Percentiles rank a stretch among this genome's conserved stretches.
phyloP scores from a whole-genome alignment of 2,329 filamentous ascomycete species.

The Fusarium vanettenii region DNA sequence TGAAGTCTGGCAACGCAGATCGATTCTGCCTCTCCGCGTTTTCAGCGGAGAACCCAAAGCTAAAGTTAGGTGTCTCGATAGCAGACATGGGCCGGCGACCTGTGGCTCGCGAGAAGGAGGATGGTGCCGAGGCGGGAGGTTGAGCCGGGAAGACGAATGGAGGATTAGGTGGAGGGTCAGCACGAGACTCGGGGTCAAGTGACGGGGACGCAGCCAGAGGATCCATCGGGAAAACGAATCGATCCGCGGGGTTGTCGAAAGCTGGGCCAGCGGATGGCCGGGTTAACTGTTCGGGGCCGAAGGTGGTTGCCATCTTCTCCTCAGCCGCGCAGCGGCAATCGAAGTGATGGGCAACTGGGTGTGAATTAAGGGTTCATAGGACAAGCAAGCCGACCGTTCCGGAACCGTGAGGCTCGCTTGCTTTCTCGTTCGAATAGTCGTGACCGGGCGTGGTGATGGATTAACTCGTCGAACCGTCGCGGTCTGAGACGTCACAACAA shows the following conservation, averaged over 20 bases:
- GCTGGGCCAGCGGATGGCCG: conserved; percentile 43
- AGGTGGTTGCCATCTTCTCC: conserved; percentile 57
- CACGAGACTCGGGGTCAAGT: conserved; percentile 21
- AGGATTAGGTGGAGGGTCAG: conserved; percentile 67
- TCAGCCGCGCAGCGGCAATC: conserved; percentile 63
- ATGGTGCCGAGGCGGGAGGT: conserved; percentile 59
- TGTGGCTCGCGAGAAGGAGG: conserved; percentile 60
- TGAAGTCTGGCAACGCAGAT: conserved; percentile 63
- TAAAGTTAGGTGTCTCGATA: conserved; percentile 57
- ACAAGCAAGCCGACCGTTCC: conserved; percentile 21
- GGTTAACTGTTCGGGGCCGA: conserved; percentile 51
- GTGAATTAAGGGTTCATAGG: conserved; percentile 54
- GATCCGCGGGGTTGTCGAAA: conserved; percentile 42
- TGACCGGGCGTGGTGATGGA: conserved; percentile 3
- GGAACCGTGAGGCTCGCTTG: conserved; percentile 17
- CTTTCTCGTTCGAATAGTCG: conserved; percentile 11
- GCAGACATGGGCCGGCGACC: conserved; percentile 65
- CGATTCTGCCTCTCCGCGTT: conserved; percentile 41
- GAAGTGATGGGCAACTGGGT: conserved; percentile 55
- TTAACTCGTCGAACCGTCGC: conserved; percentile 18
- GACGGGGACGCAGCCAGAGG: conserved; percentile 29
- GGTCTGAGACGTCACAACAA: conserved; percentile 31
- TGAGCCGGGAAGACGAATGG: conserved; percentile 72
- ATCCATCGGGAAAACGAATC: conserved; percentile 37
- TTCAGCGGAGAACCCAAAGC: conserved; percentile 47